Evolutionary conservation across 805 yeast genomes (phyloP), one percentile per base, ranked within the genome.

Genomic region (Candida argentea): DNA sequence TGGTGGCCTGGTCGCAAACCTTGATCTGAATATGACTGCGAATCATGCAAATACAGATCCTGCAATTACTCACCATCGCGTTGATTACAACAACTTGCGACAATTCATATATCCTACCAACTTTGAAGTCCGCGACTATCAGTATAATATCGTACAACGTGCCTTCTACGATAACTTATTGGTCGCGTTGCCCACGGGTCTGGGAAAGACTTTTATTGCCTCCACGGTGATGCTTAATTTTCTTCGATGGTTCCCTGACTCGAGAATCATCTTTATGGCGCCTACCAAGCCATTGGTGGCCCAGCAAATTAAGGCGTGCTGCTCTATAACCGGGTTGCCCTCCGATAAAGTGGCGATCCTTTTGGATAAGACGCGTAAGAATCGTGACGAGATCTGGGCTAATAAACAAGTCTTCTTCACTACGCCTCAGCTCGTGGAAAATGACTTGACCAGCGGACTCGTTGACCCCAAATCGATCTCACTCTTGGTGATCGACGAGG

Each of bases 201-300:
- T 87, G 50, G 99, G 99, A 22, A 91, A 91, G 55, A 91, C 99
- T 0, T 85, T 91, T 38, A 86, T 91, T 45, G 97, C 98, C 2
- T 76, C 93, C 20, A 79, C 94, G 0, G 89, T 89, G 14, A 91
- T 91, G 86, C 63, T 86, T 31, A 91, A 91, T 48, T 91, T 69
- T 55, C 76, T 70, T 40, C 57, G 93, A 27, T 91, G 98, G 98
- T 81, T 87, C 13, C 70, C 70, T 10, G 50, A 55, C 4, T 74
- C 85, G 2, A 91, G 87, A 45, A 73, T 91, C 39, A 71, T 93
- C 2, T 91, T 91, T 51, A 77, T 89, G 78, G 98, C 99, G 0
- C 99, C 99, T 0, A 91, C 99, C 2, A 65, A 87, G 38, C 99
- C 99, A 0, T 63, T 91, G 30, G 97, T 91, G 5, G 87, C 95